phyloP scores from a whole-genome alignment of 2,329 filamentous ascomycete species.

The Colletotrichum coccodes region DNA sequence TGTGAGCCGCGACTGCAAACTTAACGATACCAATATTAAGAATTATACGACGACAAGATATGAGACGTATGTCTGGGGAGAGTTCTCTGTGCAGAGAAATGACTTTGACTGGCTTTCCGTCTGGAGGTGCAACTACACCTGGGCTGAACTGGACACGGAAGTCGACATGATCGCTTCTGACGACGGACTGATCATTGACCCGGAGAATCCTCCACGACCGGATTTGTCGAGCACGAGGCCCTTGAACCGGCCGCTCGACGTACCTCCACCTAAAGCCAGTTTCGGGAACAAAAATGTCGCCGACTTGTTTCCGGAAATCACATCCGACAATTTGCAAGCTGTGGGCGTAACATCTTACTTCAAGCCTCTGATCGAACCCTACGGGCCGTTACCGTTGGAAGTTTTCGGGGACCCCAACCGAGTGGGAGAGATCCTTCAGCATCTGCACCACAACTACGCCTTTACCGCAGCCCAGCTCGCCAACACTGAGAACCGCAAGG shows the following conservation, averaged over 20 bases:
- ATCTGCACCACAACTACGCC: background rate
- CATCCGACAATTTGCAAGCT: background rate
- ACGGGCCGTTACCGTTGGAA: background rate
- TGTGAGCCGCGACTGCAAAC: background rate
- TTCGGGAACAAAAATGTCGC: too few relatives aligned
- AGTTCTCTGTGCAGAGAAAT: background rate
- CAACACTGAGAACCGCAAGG: background rate
- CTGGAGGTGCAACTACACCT: constrained; percentile 17
- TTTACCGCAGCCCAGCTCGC: constrained; percentile 3
- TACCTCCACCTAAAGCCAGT: background rate
- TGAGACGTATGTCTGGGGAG: background rate
- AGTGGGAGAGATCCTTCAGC: background rate
- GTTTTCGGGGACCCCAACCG: background rate
- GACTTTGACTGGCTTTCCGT: background rate
- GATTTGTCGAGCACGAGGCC: background rate
- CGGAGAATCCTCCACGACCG: constrained; percentile 8
- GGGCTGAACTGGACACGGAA: constrained; percentile 4
- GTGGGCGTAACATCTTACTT: background rate
- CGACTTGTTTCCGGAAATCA: background rate
- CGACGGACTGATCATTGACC: constrained; percentile 1
- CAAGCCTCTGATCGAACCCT: background rate
- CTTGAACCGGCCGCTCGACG: background rate
- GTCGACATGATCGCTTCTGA: background rate
- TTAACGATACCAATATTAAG: background rate
- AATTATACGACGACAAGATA: background rate